Percentiles rank a stretch among this genome's conserved stretches.
phyloP scores from a whole-genome alignment of 2,329 filamentous ascomycete genomes.

The Colletotrichum tropicale region DNA sequence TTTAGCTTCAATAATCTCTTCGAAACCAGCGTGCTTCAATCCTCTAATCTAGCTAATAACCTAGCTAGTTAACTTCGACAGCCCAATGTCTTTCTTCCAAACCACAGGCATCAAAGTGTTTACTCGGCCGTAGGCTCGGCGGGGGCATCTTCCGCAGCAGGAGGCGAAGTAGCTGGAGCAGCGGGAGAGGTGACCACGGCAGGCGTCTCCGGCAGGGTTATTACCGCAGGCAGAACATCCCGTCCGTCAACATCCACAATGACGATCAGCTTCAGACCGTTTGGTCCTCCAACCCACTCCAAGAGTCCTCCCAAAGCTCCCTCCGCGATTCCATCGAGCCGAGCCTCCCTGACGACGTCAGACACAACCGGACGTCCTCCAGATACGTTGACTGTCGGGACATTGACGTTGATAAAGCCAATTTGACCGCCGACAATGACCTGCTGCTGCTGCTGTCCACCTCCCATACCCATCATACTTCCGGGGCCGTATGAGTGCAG shows the following conservation, averaged over 20 bases:
- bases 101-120: no score
- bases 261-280: slow-evolving; percentile 4
- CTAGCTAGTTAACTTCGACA: no score
- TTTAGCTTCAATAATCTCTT: no score
- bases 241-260: background rate
- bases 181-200: rapidly evolving
- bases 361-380: background rate
- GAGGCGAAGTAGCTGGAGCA: background rate
- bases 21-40: background rate
- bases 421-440: background rate
- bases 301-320: background rate
- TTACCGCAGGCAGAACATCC: background rate
- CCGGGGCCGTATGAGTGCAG: background rate
- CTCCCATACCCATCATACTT: background rate
- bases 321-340: background rate
- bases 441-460: background rate
- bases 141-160: background rate
- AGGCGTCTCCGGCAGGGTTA: background rate
- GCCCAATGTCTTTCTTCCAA: no score
- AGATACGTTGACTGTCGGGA: background rate
- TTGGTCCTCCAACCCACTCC: background rate
- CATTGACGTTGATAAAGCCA: background rate
- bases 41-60: no score
- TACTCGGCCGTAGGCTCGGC: background rate
- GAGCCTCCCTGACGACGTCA: background rate